These are phyloP conservation scores for Porcisia deanei DNA, from an alignment of 208 protist species.

Conservation along the genomic window DNA sequence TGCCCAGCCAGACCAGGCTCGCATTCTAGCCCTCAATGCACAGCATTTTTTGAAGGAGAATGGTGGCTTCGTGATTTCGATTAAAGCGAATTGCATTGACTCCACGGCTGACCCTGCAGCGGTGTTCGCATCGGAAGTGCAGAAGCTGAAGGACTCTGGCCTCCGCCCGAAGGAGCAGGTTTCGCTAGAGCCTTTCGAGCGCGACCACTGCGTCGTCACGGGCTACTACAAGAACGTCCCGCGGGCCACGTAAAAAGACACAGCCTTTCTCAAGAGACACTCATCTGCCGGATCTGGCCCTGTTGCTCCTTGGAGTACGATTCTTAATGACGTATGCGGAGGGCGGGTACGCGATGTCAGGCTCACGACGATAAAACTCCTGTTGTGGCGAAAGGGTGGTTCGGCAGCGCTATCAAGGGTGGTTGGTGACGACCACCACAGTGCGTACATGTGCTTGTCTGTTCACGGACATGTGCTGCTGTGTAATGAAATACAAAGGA, in stretches of 20 bases:
- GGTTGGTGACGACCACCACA: not conserved
- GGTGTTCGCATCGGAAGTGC: constrained; percentile 98
- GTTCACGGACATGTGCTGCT: not conserved
- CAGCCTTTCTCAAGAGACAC: not conserved
- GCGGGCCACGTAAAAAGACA: constrained; percentile 31
- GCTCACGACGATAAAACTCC: not conserved
- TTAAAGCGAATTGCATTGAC: constrained; percentile 99
- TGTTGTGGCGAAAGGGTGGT: not conserved
- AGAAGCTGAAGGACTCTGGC: constrained; percentile 95
- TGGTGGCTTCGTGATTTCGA: constrained; percentile 99
- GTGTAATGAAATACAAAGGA: constrained; percentile 2
- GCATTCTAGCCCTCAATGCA: constrained; percentile 99
- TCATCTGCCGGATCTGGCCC: not conserved
- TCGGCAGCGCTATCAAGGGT: not conserved
- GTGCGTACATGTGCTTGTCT: not conserved
- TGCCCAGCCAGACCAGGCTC: constrained; percentile 99
- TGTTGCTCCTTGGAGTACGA: not conserved
- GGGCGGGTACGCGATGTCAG: not conserved
- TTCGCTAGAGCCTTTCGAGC: constrained; percentile 99
- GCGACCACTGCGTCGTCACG: constrained; percentile 98
- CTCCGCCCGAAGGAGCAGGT: constrained; percentile 98
- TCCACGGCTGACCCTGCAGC: constrained; percentile 96
- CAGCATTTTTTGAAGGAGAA: constrained; percentile 99
- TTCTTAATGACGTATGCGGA: not conserved
- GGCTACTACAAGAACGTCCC: constrained; percentile 81